Percentiles rank a stretch among this genome's conserved stretches.
Conservation (phyloP, 352 stramenopile genomes). For the Phytopythium delawarense region DNA sequence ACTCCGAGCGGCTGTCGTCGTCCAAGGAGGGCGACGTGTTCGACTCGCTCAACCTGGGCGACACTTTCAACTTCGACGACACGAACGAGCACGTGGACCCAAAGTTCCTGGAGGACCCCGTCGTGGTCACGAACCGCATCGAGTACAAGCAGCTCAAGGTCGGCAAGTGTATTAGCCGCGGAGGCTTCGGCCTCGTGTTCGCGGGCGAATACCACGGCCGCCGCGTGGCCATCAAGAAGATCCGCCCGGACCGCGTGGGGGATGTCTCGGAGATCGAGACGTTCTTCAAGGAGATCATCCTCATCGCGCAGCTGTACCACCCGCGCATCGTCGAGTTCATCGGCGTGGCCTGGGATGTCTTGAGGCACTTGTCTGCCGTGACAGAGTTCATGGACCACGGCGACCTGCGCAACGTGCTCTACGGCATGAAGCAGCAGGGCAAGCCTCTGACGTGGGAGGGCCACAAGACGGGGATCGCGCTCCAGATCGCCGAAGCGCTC, state of each 20-base stretch:
- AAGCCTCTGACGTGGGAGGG: neutral
- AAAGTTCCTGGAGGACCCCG: constrained; percentile 32
- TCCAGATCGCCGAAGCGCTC: too few species aligned
- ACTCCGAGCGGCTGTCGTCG: too few species aligned
- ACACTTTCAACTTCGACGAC: constrained; percentile 23
- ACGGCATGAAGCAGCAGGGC: too few species aligned
- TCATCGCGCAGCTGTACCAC: constrained; percentile 36
- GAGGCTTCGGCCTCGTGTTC: constrained; percentile 45
- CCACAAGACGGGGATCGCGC: too few species aligned
- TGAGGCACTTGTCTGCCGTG: constrained; percentile 45
- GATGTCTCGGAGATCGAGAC: constrained; percentile 27
- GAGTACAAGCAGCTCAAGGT: constrained; percentile 39
- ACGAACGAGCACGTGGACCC: constrained; percentile 18
- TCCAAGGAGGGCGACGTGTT: neutral
- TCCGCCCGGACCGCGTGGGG: constrained; percentile 26
- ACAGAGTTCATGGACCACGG: constrained; percentile 50
- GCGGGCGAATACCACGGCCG: constrained; percentile 26
- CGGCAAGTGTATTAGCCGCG: constrained; percentile 29
- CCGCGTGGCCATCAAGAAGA: constrained; percentile 42
- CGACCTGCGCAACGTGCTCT: too few species aligned
- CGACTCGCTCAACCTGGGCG: constrained; percentile 7
- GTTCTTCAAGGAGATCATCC: constrained; percentile 36
- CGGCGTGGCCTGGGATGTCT: constrained; percentile 31
- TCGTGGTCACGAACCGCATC: constrained; percentile 40
- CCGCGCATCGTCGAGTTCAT: constrained; percentile 30